A percentile compares a stretch with the other conserved stretches of the same genome.
Evolutionary conservation across 495 filamentous ascomycete genomes (phyloP).

Genomic region (Hypoxylon fragiforme): DNA sequence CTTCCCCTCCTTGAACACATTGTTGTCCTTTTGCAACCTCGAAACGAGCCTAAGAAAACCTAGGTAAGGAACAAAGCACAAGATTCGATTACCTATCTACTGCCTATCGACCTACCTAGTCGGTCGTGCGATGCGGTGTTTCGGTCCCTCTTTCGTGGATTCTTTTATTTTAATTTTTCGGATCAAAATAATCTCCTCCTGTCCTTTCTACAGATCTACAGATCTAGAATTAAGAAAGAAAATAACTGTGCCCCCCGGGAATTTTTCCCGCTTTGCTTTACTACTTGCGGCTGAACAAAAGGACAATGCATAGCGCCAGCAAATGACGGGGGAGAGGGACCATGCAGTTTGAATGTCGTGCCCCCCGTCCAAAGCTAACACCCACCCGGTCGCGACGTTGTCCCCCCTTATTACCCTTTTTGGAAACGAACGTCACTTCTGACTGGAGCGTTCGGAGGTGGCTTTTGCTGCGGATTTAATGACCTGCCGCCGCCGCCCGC

Average conservation of each 20-base stretch:
- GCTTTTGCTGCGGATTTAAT: no score
- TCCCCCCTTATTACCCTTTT: conserved; percentile 23
- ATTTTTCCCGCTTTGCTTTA: not conserved
- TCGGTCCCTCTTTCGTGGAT: not conserved
- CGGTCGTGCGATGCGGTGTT: not conserved
- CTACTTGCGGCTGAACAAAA: conserved; percentile 26
- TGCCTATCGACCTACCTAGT: no score
- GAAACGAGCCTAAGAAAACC: no score
- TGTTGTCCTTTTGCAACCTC: conserved; percentile 19
- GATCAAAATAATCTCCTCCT: not conserved
- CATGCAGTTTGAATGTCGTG: no score
- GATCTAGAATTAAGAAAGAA: no score
- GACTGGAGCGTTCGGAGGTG: conserved; percentile 8
- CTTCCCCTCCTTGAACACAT: not conserved
- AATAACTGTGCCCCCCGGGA: no score
- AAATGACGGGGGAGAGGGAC: conserved; percentile 2
- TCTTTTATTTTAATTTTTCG: conserved; percentile 7
- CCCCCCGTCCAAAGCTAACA: no score
- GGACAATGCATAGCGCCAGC: conserved; percentile 24
- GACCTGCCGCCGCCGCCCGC: no score
- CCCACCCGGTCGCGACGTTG: no score
- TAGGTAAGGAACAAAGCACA: no score
- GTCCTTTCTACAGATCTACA: not conserved
- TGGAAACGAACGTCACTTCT: conserved; percentile 12
- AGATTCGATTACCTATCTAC: conserved; percentile 2